Conservation (phyloP, 2,329 filamentous ascomycete genomes). For the Phialocephala sp. region DNA sequence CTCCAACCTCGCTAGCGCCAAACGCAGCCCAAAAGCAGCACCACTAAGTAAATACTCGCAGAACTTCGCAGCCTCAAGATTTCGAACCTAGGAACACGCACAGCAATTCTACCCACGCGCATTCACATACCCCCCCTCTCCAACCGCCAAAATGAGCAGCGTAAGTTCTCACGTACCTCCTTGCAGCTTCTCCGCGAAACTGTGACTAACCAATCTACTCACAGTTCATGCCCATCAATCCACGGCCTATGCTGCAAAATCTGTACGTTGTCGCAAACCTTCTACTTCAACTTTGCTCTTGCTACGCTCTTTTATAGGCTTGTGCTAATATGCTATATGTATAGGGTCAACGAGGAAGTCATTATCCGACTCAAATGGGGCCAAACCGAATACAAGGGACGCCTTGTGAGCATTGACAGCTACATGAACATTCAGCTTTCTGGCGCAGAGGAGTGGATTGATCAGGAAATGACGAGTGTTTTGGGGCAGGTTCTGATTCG, state of each 20-base stretch:
- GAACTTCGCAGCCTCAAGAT: conserved; percentile 32
- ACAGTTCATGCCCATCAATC: conserved; percentile 92
- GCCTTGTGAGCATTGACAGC: conserved; percentile 89
- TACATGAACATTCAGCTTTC: conserved; percentile 99
- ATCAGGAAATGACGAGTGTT: conserved; percentile 81
- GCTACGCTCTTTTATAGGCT: not conserved
- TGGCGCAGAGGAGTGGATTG: conserved; percentile 89
- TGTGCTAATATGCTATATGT: conserved; percentile 23
- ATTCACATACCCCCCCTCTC: conserved; percentile 8
- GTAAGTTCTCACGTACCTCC: conserved; percentile 24
- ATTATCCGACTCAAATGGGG: conserved; percentile 97
- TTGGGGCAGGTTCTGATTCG: conserved; percentile 92
- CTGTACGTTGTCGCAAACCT: conserved; percentile 63
- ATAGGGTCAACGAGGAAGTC: conserved; percentile 86
- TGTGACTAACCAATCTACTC: conserved; percentile 33
- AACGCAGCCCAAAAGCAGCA: conserved; percentile 30
- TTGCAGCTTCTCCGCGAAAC: not conserved
- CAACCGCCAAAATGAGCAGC: conserved; percentile 34
- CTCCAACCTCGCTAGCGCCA: conserved; percentile 26
- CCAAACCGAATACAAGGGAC: conserved; percentile 95
- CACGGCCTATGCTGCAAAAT: conserved; percentile 92
- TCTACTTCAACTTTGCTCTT: conserved; percentile 2
- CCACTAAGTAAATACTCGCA: conserved; percentile 21
- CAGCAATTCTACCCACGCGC: conserved; percentile 27
- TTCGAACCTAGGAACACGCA: conserved; percentile 17